phyloP scores from a whole-genome alignment of 768 basidiomycete species.

The Serendipita indica region DNA sequence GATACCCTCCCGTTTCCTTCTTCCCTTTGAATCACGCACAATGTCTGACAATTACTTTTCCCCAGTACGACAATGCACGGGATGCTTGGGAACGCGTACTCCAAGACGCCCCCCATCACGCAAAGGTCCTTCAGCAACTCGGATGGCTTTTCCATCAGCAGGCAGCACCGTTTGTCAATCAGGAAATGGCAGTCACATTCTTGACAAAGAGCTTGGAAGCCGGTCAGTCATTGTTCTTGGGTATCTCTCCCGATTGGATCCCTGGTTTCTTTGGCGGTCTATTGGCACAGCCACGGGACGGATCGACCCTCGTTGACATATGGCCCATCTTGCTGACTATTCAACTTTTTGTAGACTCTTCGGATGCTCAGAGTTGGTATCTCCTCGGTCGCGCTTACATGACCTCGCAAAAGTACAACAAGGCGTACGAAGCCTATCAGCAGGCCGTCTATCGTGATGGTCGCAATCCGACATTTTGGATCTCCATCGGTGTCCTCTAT shows the following conservation, averaged over 20 bases:
- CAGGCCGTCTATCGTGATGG: slow-evolving; percentile 98
- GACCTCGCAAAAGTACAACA: slow-evolving; percentile 97
- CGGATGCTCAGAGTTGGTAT: slow-evolving; percentile 98
- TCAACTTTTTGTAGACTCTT: slow-evolving; percentile 43
- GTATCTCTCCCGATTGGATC: not conserved
- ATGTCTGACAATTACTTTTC: not conserved
- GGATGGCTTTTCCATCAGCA: slow-evolving; percentile 97
- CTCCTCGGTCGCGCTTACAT: slow-evolving; percentile 96
- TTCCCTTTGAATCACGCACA: not conserved
- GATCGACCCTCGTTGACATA: too few species aligned
- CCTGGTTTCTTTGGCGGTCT: too few species aligned
- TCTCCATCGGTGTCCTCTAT: slow-evolving; percentile 96
- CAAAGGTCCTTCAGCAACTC: slow-evolving; percentile 93
- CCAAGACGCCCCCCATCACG: slow-evolving; percentile 80
- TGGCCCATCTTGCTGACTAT: not conserved
- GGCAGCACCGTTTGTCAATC: slow-evolving; percentile 87
- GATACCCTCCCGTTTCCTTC: not conserved
- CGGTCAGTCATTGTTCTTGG: slow-evolving; percentile 35
- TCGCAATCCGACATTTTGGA: slow-evolving; percentile 99
- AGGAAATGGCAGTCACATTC: slow-evolving; percentile 86
- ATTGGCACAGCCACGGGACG: too few species aligned
- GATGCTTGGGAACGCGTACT: slow-evolving; percentile 96
- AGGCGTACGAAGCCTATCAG: slow-evolving; percentile 98
- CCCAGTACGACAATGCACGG: slow-evolving; percentile 72
- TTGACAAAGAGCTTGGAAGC: slow-evolving; percentile 91